Evolutionary conservation across 192 early-diverging fungal genomes (phyloP).

Genomic region (Coemansia sp.): DNA sequence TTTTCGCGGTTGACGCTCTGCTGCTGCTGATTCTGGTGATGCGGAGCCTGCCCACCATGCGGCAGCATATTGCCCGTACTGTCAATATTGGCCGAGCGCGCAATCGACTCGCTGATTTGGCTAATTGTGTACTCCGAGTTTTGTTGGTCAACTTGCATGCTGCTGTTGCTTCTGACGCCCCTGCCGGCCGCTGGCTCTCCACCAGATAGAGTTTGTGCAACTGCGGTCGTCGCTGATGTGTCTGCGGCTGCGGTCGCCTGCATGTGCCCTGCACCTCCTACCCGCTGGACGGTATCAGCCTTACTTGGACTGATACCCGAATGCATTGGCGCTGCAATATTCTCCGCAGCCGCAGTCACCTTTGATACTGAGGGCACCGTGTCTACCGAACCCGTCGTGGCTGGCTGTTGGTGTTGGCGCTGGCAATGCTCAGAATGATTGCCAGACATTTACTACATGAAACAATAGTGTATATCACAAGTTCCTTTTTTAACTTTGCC

Average conservation of each 20-base stretch:
- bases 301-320: not conserved
- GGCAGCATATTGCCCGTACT: not conserved
- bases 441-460: conserved; percentile 48
- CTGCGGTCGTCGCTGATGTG: not conserved
- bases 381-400: not conserved
- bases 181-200: too few species aligned
- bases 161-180: too few species aligned
- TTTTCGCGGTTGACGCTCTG: not conserved
- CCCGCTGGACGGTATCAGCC: not conserved
- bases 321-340: not conserved
- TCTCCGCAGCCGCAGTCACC: not conserved
- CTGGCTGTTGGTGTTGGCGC: not conserved
- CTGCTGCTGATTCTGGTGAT: not conserved
- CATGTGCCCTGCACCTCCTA: not conserved
- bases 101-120: conserved; percentile 3
- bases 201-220: too few species aligned
- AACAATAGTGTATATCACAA: not conserved
- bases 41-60: not conserved
- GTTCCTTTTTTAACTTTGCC: too few species aligned
- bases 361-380: not conserved
- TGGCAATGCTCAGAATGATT: conserved; percentile 18
- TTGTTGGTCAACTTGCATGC: not conserved
- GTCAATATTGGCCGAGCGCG: not conserved
- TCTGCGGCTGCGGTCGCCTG: not conserved
- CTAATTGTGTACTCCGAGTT: not conserved